Percentiles rank a stretch among this genome's conserved stretches.
phyloP scores from a whole-genome alignment of 1,139 yeast species.

The Scheffersomyces illinoinensis region DNA sequence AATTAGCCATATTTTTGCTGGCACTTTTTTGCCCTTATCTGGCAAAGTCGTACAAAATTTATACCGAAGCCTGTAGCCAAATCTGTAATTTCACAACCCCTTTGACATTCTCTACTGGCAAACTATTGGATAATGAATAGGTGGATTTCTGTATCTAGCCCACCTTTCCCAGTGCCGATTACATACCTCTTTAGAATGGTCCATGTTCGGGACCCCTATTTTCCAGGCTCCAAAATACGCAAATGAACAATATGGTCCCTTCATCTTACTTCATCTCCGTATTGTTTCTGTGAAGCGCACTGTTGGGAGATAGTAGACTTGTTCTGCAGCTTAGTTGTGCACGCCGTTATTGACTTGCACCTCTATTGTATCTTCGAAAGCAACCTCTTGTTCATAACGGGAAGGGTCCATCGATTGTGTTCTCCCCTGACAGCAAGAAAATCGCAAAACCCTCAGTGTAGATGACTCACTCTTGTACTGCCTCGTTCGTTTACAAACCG shows the following conservation, averaged over 20 bases:
- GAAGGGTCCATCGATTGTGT: not conserved
- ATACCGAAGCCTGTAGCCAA: not conserved
- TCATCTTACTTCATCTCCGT: not conserved
- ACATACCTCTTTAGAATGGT: not conserved
- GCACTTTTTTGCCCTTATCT: not conserved
- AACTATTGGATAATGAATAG: not conserved
- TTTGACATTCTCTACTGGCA: not conserved
- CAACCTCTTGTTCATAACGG: not conserved
- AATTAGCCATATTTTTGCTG: not conserved
- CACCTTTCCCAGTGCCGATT: not conserved
- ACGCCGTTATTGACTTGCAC: not conserved
- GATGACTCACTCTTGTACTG: not conserved
- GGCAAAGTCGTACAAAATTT: not conserved
- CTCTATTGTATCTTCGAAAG: not conserved
- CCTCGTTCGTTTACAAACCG: not conserved
- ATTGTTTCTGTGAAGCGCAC: not conserved
- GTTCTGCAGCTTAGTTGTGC: not conserved
- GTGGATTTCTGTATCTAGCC: not conserved
- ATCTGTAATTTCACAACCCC: not conserved
- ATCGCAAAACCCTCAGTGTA: not conserved
- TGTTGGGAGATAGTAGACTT: not conserved
- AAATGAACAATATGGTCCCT: not conserved
- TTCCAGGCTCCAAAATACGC: not conserved
- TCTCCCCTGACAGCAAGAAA: not conserved
- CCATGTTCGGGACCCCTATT: not conserved